phyloP scores from a whole-genome alignment of 2,329 filamentous ascomycete species.

The Gaeumannomyces sp. region DNA sequence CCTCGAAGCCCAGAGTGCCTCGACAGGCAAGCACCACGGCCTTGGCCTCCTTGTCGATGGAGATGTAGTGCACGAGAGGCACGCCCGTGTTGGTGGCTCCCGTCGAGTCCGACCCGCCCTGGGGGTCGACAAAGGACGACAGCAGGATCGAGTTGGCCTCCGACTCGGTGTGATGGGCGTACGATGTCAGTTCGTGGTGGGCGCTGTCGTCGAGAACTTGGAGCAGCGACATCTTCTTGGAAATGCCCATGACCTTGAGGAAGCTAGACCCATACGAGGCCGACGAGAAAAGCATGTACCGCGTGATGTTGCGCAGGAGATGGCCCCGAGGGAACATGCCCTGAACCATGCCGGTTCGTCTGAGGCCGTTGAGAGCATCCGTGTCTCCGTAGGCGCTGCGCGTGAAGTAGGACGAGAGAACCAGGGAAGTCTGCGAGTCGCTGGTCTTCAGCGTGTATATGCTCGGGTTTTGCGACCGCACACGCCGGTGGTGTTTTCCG shows the following conservation, averaged over 20 bases:
- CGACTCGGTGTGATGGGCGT: slow-evolving; percentile 56
- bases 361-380: slow-evolving; percentile 41
- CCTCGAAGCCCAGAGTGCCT: slow-evolving; percentile 67
- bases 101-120: slow-evolving; percentile 59
- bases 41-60: slow-evolving; percentile 64
- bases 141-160: slow-evolving; percentile 54
- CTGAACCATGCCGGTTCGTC: slow-evolving; percentile 46
- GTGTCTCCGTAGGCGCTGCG: slow-evolving; percentile 37
- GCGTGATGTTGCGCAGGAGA: slow-evolving; percentile 54
- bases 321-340: slow-evolving; percentile 55
- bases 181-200: slow-evolving; percentile 56
- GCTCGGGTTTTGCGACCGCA: slow-evolving; percentile 35
- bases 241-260: slow-evolving; percentile 56
- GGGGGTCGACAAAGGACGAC: slow-evolving; percentile 64
- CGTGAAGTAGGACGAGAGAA: slow-evolving; percentile 42
- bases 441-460: slow-evolving; percentile 56
- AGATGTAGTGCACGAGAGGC: slow-evolving; percentile 67
- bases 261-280: slow-evolving; percentile 61
- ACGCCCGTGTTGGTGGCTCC: slow-evolving; percentile 61
- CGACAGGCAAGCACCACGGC: slow-evolving; percentile 68
- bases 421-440: slow-evolving; percentile 47
- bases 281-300: slow-evolving; percentile 62
- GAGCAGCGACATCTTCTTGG: slow-evolving; percentile 39
- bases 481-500: slow-evolving; percentile 22
- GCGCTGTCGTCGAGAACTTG: slow-evolving; percentile 33